phyloP scores from a whole-genome alignment of 1,139 yeast genomes.

The Schizosaccharomyces versatilis region DNA sequence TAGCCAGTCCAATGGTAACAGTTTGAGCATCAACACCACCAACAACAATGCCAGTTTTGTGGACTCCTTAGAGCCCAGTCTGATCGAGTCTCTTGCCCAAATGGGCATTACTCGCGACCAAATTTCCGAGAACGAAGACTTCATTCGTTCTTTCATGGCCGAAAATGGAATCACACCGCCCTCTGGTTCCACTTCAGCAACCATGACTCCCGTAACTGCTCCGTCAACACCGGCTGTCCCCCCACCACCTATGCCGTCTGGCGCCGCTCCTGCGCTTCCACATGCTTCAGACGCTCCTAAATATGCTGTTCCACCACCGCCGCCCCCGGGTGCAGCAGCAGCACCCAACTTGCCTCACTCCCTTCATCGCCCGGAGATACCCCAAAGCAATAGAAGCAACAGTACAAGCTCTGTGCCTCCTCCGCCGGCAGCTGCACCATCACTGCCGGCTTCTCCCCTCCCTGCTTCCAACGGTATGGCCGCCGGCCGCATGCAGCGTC shows the following conservation, averaged over 20 bases:
- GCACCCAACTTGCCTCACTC: conserved; percentile 15
- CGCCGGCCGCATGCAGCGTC: background rate
- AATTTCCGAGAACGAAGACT: conserved; percentile 56
- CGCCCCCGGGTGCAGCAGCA: conserved; percentile 16
- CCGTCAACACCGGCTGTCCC: background rate
- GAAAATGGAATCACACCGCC: conserved; percentile 72
- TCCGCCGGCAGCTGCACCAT: conserved; percentile 16
- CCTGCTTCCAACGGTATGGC: conserved; percentile 13
- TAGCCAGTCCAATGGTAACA: background rate
- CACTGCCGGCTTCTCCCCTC: conserved; percentile 13
- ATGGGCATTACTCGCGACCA: conserved; percentile 73
- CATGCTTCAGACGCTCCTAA: conserved; percentile 14
- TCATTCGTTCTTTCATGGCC: conserved; percentile 22
- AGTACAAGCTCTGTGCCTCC: conserved; percentile 12
- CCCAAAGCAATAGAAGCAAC: too few relatives aligned
- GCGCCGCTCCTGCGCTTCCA: conserved; percentile 13
- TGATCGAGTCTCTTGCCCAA: conserved; percentile 49
- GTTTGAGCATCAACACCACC: too few relatives aligned
- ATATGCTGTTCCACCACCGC: conserved; percentile 19
- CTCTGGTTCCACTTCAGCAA: conserved; percentile 7
- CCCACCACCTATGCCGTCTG: background rate
- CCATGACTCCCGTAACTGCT: conserved; percentile 11
- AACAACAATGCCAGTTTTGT: conserved; percentile 4
- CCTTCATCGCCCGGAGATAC: conserved; percentile 1
- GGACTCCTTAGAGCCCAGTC: conserved; percentile 67